Conservation (phyloP, 140 eudicot genomes). For the Cichorium intybus region DNA sequence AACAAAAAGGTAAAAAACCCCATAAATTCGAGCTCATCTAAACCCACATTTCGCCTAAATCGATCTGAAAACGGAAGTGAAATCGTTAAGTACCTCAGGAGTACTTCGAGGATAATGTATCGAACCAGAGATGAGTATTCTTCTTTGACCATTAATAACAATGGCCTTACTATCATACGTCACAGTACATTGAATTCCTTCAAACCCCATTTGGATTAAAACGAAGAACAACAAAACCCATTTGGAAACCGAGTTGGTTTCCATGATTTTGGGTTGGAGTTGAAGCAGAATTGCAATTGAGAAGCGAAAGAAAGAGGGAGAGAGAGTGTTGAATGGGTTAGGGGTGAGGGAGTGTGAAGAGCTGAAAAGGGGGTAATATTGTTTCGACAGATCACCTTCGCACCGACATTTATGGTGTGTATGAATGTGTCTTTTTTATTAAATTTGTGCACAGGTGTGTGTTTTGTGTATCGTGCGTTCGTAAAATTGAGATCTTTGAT, state of each 20-base stretch:
- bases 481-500: constrained; percentile 11
- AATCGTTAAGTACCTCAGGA: constrained; percentile 54
- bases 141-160: constrained; percentile 60
- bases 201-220: constrained; percentile 27
- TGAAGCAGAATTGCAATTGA: constrained; percentile 7
- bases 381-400: constrained; percentile 24
- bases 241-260: constrained; percentile 41
- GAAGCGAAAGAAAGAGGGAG: neutral
- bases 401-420: constrained; percentile 39
- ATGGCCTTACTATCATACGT: constrained; percentile 55
- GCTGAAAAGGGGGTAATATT: constrained; percentile 31
- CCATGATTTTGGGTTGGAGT: constrained; percentile 34
- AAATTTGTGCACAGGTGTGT: neutral
- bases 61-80: neutral
- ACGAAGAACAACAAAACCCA: constrained; percentile 31
- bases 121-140: constrained; percentile 63
- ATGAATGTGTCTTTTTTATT: constrained; percentile 20
- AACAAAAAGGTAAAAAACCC: constrained; percentile 1
- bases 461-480: neutral
- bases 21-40: neutral
- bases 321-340: neutral
- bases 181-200: constrained; percentile 33
- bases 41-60: constrained; percentile 10
- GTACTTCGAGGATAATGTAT: constrained; percentile 83
- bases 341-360: constrained; percentile 20